Conservation (phyloP, 2,329 filamentous ascomycete species). For the Fusarium mangiferae region DNA sequence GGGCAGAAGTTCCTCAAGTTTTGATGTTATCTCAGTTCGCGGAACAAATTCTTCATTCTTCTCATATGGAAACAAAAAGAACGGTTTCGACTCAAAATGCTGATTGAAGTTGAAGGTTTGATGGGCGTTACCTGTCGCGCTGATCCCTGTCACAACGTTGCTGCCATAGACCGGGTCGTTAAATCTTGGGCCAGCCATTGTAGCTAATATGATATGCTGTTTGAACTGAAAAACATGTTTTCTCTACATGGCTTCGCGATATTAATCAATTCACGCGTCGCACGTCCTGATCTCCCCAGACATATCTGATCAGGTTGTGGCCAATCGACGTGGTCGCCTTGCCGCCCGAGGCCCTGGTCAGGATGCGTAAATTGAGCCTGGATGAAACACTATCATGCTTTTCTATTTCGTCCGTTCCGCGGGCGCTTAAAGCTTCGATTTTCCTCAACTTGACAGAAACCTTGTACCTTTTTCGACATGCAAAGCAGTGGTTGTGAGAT, state of each 20-base stretch:
- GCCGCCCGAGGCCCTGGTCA: neutral
- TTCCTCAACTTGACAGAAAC: no score
- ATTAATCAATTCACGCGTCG: neutral
- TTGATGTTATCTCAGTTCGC: neutral
- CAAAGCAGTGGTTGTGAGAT: no score
- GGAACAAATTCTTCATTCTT: constrained; percentile 28
- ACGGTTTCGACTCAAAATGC: neutral
- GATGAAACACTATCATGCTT: neutral
- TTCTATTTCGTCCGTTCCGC: no score
- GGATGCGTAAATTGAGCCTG: neutral
- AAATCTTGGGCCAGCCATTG: neutral
- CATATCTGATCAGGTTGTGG: neutral
- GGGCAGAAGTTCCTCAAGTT: constrained; percentile 12
- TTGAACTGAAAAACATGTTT: neutral
- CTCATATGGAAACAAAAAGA: constrained; percentile 13
- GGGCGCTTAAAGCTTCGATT: no score
- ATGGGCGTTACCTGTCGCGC: neutral
- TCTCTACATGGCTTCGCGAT: neutral
- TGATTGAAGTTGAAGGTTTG: constrained; percentile 8
- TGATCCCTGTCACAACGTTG: neutral
- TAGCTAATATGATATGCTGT: neutral
- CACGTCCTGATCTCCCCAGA: neutral
- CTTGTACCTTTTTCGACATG: no score
- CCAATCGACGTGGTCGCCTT: neutral
- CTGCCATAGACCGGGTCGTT: neutral